Evolutionary conservation across 2,329 filamentous ascomycete species (phyloP), one percentile per base, ranked within the genome.

Genomic region (Harringtonia aguacate): DNA sequence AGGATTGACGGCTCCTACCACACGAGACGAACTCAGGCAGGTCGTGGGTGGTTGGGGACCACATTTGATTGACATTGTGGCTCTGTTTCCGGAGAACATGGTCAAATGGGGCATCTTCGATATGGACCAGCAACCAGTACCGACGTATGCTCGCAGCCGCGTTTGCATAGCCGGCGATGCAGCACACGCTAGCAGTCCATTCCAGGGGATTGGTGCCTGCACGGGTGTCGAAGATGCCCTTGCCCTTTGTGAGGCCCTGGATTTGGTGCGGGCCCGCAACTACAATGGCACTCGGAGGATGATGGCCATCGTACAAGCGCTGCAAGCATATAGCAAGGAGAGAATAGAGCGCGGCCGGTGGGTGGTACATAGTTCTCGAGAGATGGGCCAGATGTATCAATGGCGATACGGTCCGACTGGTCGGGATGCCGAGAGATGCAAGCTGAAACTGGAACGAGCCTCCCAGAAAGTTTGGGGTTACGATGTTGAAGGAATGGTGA

Each of bases 101-200:
- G 45, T 53, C 40, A 53, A 55, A 47, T 77, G 73, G 72, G 73
- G 22, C 4, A 18, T 42, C n/a, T 42, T 42, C 8, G 40, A 42
- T 17, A 15, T 36, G 21, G 12, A 30, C 22, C 15, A 24, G 3
- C 12, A 30, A 22, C 40, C 40, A 8, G 21, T 18, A 41, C 48
- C 44, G 43, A 49, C 66, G 2, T 61, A 77, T 4, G 77, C 75
- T 56, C 69, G 75, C 55, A 45, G 60, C 30, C 56, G 58, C 17
- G 44, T 74, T 1, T 70, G 68, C 43, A 50, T 77, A 4, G 59
- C 73, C 0, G 75, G 74, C 13, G 74, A 79, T 50, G 72, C 74
- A 2, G 75, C 75, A 10, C 75, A 79, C 50, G 73, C 73, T 44
- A 28, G 36, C 43, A 52, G 47, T 20, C 51, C 51, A 34, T 47